Percentiles rank a stretch among this genome's conserved stretches.
Conservation (phyloP, 164 flowering plant species). For the Akebia trifoliata region DNA sequence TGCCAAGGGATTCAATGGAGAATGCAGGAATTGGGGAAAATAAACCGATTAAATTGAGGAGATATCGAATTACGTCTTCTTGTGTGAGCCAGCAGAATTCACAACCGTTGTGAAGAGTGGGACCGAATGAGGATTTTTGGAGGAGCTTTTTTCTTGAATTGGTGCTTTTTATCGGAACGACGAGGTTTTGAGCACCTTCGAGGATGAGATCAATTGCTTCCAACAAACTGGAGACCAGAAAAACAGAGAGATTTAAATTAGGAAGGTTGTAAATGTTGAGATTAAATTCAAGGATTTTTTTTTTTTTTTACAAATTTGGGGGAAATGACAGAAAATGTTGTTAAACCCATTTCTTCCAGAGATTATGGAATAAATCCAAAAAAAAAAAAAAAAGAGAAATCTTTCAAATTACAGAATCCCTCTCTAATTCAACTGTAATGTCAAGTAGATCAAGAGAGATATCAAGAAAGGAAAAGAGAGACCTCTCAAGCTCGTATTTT, state of each 20-base stretch:
- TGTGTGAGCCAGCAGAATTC: slow-evolving; percentile 89
- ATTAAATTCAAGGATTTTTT: not conserved
- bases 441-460: not conserved
- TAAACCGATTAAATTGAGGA: slow-evolving; percentile 68
- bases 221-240: slow-evolving; percentile 40
- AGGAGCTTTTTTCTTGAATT: slow-evolving; percentile 30
- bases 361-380: not conserved
- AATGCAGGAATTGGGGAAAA: slow-evolving; percentile 61
- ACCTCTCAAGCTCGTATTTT: slow-evolving; percentile 14
- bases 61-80: slow-evolving; percentile 71
- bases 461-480: not conserved
- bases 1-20: slow-evolving; percentile 56
- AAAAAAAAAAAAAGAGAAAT: slow-evolving; percentile 2
- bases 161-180: slow-evolving; percentile 46
- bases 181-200: slow-evolving; percentile 70
- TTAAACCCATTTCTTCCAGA: not conserved
- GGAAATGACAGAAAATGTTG: not conserved
- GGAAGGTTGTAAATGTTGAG: not conserved
- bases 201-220: slow-evolving; percentile 75
- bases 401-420: not conserved
- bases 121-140: slow-evolving; percentile 19
- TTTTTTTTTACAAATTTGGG: not conserved
- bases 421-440: no score
- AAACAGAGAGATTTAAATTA: not conserved
- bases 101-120: slow-evolving; percentile 42